Base-by-base conservation (phyloP, 192 early-diverging fungal genomes). In the Powellomyces hirtus region DNA sequence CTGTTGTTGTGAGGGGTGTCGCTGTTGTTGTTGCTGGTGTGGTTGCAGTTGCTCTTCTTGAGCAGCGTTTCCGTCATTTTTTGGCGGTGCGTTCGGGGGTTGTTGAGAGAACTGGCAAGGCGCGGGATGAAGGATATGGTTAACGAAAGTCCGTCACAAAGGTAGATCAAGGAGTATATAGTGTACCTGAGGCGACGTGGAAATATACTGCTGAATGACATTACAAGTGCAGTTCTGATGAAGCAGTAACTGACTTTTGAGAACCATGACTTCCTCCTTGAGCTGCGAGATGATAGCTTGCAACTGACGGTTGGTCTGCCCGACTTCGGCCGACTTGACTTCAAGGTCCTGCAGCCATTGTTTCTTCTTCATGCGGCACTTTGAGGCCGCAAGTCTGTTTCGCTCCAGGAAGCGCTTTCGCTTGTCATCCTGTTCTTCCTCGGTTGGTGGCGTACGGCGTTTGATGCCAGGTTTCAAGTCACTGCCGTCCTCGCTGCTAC, bases 351-450 rank as follows among this genome's bases (percentile, higher is more conserved):
- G 62, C 50, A 76, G 46, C 73, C 80, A 85, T 62, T 65, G 22
- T 49, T 84, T 84, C 71, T 84, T 84, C 65, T 82, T 81, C 68
- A 78, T 81, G 52, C 83, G 59, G 62, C 83, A 84, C 73, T 85
- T 84, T 4, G 77, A 80, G 10, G 83, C 83, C 20, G 80, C 80
- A 14, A 77, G 18, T 29, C 80, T 63, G 51, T 81, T 81, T 27
- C 80, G 71, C 44, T 82, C 80, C 37, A 81, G 66, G 34, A 78
- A 76, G 50, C 62, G 67, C 36, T 66, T 45, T 27, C 79, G 57
- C 64, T 76, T 80, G 20, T 75, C 77, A 16, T 81, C 73, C 11
- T 37, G 36, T 26, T 67, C 65, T 26, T 34, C n/a, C 11, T 67
- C 65, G 44, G 63, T 53, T 0, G 63, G 63, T 22, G 63, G 45